phyloP scores from a whole-genome alignment of 1,284 basidiomycete species.

The Rhodotorula sp. region DNA sequence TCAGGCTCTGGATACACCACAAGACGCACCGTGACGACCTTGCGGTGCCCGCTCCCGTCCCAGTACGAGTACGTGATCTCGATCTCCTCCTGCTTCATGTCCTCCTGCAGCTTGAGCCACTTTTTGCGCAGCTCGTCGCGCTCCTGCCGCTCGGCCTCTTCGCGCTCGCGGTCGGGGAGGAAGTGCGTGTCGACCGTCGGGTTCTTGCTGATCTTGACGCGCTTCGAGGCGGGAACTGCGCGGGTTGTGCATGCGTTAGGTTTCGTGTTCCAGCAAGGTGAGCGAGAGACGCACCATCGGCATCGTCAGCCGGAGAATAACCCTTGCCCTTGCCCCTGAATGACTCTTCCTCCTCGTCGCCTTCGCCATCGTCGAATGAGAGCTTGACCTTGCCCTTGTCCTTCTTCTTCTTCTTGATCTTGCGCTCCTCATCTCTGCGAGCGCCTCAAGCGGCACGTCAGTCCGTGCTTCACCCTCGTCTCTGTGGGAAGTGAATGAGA shows the following conservation, averaged over 20 bases:
- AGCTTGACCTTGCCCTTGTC: constrained; percentile 73
- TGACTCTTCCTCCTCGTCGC: constrained; percentile 46
- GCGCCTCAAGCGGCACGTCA: constrained; percentile 66
- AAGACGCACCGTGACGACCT: constrained; percentile 75
- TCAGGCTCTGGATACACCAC: neutral
- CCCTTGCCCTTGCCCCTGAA: constrained; percentile 42
- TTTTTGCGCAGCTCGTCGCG: constrained; percentile 85
- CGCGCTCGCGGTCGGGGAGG: constrained; percentile 92
- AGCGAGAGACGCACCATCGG: constrained; percentile 11
- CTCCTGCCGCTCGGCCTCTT: constrained; percentile 83
- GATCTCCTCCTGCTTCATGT: constrained; percentile 82
- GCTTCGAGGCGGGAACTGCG: constrained; percentile 57
- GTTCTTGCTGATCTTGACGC: constrained; percentile 84
- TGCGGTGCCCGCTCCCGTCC: constrained; percentile 97
- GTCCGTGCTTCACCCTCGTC: constrained; percentile 36
- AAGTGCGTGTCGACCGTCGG: constrained; percentile 97
- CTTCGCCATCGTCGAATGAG: constrained; percentile 67
- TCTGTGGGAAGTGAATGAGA: too few relatives aligned
- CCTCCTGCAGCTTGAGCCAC: constrained; percentile 86
- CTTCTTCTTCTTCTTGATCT: constrained; percentile 84
- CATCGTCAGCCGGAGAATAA: constrained; percentile 8
- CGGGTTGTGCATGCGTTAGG: neutral
- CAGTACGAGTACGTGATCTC: constrained; percentile 95
- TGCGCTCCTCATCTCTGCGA: constrained; percentile 59
- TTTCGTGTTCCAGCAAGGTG: neutral